phyloP scores from a whole-genome alignment of 1,284 basidiomycete species.

The Neonothopanus nambi region DNA sequence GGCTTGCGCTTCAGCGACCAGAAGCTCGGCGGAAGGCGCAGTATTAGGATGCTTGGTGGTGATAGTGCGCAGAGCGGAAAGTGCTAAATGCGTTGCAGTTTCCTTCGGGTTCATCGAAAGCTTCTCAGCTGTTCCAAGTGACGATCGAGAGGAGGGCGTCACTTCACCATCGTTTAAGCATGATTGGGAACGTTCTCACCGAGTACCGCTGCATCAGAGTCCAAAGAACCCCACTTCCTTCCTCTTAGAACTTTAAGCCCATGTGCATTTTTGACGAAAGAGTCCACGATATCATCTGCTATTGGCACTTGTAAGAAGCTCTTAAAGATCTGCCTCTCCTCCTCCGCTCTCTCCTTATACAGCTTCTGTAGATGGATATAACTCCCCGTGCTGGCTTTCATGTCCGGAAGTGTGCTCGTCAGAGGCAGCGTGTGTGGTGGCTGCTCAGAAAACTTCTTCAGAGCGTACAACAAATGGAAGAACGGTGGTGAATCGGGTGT shows the following conservation, averaged over 20 bases:
- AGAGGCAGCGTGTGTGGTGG: slow-evolving; percentile 50
- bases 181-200: slow-evolving; percentile 43
- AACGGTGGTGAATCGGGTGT: slow-evolving; percentile 60
- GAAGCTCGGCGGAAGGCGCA: slow-evolving; percentile 34
- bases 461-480: slow-evolving; percentile 83
- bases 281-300: slow-evolving; percentile 63
- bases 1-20: slow-evolving; percentile 41
- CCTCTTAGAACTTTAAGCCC: slow-evolving; percentile 80
- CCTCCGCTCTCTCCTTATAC: slow-evolving; percentile 71
- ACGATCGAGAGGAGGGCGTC: background rate
- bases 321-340: slow-evolving; percentile 65
- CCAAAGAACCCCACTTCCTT: slow-evolving; percentile 60
- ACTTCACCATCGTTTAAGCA: slow-evolving; percentile 14
- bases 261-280: slow-evolving; percentile 91
- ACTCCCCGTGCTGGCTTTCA: slow-evolving; percentile 87
- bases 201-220: slow-evolving; percentile 52
- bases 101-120: slow-evolving; percentile 47
- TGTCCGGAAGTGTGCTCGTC: slow-evolving; percentile 83
- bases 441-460: slow-evolving; percentile 59
- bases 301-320: slow-evolving; percentile 42
- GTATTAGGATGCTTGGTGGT: slow-evolving; percentile 29
- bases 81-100: slow-evolving; percentile 63
- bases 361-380: slow-evolving; percentile 82
- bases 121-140: slow-evolving; percentile 45
- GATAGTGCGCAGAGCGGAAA: slow-evolving; percentile 55